Percentiles rank a stretch among this genome's conserved stretches.
Conservation (phyloP, 75 land plant species). For the Picea glauca region DNA sequence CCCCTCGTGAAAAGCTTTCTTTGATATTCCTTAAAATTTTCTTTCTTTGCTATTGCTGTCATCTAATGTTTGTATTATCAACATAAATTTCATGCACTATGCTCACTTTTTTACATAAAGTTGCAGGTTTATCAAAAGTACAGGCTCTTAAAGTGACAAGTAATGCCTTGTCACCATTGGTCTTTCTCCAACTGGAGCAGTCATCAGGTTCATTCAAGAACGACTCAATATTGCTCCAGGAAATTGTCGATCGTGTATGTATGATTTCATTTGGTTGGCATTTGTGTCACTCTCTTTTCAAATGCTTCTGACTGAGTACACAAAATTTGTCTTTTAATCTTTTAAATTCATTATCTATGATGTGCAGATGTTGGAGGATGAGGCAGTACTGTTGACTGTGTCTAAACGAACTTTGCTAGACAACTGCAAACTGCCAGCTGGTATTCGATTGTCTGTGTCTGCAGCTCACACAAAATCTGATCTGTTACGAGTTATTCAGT, state of each 20-base stretch:
- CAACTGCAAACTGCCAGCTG: conserved; percentile 66
- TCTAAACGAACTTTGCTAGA: conserved; percentile 64
- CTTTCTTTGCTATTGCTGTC: too few species aligned
- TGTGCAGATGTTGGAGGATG: conserved; percentile 64
- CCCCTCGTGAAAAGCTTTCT: too few species aligned
- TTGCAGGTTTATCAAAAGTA: conserved; percentile 66
- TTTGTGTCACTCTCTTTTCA: background rate
- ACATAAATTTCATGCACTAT: too few species aligned
- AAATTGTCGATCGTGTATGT: conserved; percentile 59
- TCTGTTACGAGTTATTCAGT: conserved; percentile 33
- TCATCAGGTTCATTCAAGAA: conserved; percentile 51
- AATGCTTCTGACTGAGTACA: background rate
- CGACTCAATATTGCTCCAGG: conserved; percentile 56
- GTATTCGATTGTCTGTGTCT: conserved; percentile 57
- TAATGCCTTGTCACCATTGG: conserved; percentile 62
- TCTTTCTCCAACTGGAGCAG: conserved; percentile 58
- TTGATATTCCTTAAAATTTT: too few species aligned
- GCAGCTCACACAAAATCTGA: conserved; percentile 75
- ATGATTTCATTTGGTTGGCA: background rate
- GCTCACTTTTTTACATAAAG: background rate
- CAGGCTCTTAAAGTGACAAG: conserved; percentile 57
- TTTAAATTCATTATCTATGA: background rate
- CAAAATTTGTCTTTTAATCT: background rate
- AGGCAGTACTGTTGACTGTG: conserved; percentile 52
- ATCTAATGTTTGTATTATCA: too few species aligned